These are phyloP conservation scores for Trichophyton verrucosum DNA, from an alignment of 2,329 filamentous ascomycete genomes.

Conservation along the genomic window DNA sequence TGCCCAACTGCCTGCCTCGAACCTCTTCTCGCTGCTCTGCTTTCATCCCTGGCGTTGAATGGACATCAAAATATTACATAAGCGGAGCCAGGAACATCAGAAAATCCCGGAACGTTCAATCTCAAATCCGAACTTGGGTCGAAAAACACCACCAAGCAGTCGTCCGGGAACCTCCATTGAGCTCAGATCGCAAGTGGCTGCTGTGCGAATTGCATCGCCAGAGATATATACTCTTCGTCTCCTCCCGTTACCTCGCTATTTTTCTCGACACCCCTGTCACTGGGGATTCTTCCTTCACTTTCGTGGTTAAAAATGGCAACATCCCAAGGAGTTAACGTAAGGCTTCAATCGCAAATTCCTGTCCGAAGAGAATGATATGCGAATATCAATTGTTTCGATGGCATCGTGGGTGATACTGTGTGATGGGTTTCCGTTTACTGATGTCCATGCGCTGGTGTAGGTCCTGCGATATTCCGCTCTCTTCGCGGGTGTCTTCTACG, in stretches of 20 bases:
- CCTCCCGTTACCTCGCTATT: background rate
- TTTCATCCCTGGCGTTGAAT: background rate
- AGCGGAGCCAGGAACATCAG: background rate
- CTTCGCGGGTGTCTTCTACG: constrained; percentile 84
- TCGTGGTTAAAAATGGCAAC: constrained; percentile 44
- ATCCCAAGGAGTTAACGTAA: constrained; percentile 56
- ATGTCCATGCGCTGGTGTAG: constrained; percentile 38
- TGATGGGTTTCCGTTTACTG: background rate
- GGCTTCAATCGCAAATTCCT: constrained; percentile 12
- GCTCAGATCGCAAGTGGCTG: background rate
- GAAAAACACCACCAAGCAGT: background rate
- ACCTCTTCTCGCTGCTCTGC: background rate
- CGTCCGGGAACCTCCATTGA: background rate
- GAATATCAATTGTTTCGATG: background rate
- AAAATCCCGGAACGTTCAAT: constrained; percentile 3
- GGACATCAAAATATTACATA: constrained; percentile 2
- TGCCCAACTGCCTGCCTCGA: background rate
- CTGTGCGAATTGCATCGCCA: background rate
- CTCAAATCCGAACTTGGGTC: background rate
- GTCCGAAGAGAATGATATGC: background rate
- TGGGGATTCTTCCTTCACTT: constrained; percentile 22
- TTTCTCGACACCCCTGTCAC: constrained; percentile 18
- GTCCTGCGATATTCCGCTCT: constrained; percentile 96
- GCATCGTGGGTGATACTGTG: background rate
- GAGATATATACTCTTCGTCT: background rate